These are phyloP conservation scores for Debaryomyces psychrophilus DNA, from an alignment of 1,139 yeast species.

Conservation along the genomic window DNA sequence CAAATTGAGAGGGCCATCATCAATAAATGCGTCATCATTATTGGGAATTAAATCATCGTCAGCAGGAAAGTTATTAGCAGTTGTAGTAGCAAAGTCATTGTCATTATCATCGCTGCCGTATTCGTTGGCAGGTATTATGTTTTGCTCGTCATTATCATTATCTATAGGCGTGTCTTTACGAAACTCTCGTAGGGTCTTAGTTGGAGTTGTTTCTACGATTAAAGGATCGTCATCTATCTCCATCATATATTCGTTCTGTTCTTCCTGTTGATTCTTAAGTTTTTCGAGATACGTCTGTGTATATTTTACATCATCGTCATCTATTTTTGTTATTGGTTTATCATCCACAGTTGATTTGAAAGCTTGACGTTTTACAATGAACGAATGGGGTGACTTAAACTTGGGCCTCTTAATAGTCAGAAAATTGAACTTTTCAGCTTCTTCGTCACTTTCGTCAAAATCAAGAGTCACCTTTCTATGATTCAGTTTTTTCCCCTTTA, in stretches of 20 bases:
- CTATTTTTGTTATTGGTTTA: not conserved
- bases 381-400: not conserved
- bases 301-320: not conserved
- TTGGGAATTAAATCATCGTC: slow-evolving; percentile 17
- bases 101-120: slow-evolving; percentile 3
- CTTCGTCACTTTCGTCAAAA: slow-evolving; percentile 16
- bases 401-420: not conserved
- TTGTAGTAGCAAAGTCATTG: not conserved
- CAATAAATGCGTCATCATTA: slow-evolving; percentile 24
- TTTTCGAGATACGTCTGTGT: not conserved
- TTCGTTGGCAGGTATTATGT: slow-evolving; percentile 5
- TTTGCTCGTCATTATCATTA: slow-evolving; percentile 7
- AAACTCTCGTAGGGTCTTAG: not conserved
- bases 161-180: not conserved
- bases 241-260: not conserved
- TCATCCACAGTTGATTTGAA: not conserved
- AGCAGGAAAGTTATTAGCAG: slow-evolving; percentile 5
- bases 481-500: slow-evolving; percentile 11
- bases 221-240: not conserved
- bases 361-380: not conserved
- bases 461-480: slow-evolving; percentile 10
- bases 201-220: not conserved
- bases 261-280: not conserved
- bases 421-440: not conserved
- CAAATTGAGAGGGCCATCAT: slow-evolving; percentile 16